Conservation (phyloP, 2,329 filamentous ascomycete genomes). For the Xylaria hypoxylon region DNA sequence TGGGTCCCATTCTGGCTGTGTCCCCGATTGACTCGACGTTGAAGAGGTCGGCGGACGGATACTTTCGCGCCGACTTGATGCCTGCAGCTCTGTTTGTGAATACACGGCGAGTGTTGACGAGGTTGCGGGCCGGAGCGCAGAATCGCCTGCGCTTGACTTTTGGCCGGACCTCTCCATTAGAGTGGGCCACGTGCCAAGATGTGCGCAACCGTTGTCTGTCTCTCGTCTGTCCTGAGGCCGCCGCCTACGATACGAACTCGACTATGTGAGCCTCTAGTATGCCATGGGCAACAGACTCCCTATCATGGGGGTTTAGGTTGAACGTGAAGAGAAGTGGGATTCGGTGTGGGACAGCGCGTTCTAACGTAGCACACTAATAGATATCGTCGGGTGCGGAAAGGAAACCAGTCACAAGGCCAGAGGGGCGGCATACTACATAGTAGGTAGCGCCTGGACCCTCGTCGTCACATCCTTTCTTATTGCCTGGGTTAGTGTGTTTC, state of each 20-base stretch:
- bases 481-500: neutral
- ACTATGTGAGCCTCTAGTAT: constrained; percentile 19
- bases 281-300: constrained; percentile 9
- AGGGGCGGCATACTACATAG: constrained; percentile 17
- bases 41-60: constrained; percentile 27
- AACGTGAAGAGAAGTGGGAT: constrained; percentile 3
- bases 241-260: constrained; percentile 14
- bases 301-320: neutral
- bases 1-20: constrained; percentile 31
- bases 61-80: constrained; percentile 15
- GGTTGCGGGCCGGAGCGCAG: constrained; percentile 16
- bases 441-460: constrained; percentile 17
- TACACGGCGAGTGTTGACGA: constrained; percentile 17
- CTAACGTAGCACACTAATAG: neutral
- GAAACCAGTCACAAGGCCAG: constrained; percentile 26
- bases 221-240: constrained; percentile 9
- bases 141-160: constrained; percentile 16
- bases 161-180: constrained; percentile 19
- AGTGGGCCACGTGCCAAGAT: constrained; percentile 19
- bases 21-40: constrained; percentile 29
- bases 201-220: constrained; percentile 12
- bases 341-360: constrained; percentile 15
- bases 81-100: constrained; percentile 27
- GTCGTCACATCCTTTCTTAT: constrained; percentile 28
- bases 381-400: constrained; percentile 21